Percentiles rank a stretch among this genome's conserved stretches.
These are phyloP conservation scores for Candida insectorum DNA, from an alignment of 805 yeast genomes.

Conservation along the genomic window DNA sequence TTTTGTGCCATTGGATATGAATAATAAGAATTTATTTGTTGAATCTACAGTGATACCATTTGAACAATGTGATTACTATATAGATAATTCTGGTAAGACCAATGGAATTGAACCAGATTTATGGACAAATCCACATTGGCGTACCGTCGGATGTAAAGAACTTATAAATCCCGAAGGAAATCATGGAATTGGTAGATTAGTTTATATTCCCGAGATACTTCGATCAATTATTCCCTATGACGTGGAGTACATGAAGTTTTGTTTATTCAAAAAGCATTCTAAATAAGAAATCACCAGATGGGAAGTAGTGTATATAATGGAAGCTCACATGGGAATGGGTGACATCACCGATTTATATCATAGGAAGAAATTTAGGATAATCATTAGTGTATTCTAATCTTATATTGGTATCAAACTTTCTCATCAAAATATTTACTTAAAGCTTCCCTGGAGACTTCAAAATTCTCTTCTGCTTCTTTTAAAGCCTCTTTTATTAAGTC, in stretches of 20 bases:
- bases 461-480: constrained; percentile 48
- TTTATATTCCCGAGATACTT: constrained; percentile 45
- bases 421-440: constrained; percentile 51
- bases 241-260: constrained; percentile 49
- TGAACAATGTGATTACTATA: constrained; percentile 59
- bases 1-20: constrained; percentile 61
- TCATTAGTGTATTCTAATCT: too few relatives aligned
- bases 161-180: constrained; percentile 51
- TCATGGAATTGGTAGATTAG: constrained; percentile 56
- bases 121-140: constrained; percentile 41
- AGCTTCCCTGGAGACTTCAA: constrained; percentile 46
- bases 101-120: constrained; percentile 41
- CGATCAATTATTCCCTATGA: constrained; percentile 25
- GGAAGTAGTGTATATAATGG: too few relatives aligned
- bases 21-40: constrained; percentile 69
- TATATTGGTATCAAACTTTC: constrained; percentile 16
- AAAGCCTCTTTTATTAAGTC: constrained; percentile 51
- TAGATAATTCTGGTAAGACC: constrained; percentile 48
- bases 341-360: too few relatives aligned
- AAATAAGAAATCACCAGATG: too few relatives aligned
- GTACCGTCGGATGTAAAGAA: constrained; percentile 41
- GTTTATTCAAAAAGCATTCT: constrained; percentile 30
- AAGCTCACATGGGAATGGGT: too few relatives aligned
- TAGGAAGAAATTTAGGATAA: too few relatives aligned
- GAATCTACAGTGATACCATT: constrained; percentile 49